Evolutionary conservation across 306 rosid genomes (phyloP).

Genomic region (Senna tora): DNA sequence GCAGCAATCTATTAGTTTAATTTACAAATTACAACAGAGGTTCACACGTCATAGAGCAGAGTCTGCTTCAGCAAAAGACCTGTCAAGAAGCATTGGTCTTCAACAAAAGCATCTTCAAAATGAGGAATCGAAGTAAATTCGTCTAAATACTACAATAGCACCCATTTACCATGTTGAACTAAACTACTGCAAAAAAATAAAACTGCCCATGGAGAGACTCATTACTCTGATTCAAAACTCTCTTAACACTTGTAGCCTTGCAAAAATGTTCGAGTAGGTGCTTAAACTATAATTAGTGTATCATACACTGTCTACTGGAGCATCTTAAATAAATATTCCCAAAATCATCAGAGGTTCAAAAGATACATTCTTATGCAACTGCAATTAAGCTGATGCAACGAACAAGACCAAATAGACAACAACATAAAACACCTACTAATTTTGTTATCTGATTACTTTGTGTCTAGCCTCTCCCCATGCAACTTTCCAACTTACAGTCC

Average conservation of each 20-base stretch:
- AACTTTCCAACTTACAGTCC: constrained; percentile 8
- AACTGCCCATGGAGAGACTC: neutral
- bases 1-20: neutral
- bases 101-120: neutral
- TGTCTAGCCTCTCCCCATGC: constrained; percentile 1
- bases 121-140: neutral
- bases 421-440: neutral
- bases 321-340: constrained; percentile 1
- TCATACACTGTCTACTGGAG: neutral
- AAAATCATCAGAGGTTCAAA: constrained; percentile 2
- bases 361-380: neutral
- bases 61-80: neutral
- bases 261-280: neutral
- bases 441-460: neutral
- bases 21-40: neutral
- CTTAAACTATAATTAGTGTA: neutral
- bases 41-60: constrained; percentile 16
- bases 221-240: neutral
- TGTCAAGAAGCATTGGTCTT: neutral
- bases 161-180: constrained; percentile 11
- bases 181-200: neutral
- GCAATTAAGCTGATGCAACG: constrained; percentile 14
- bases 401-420: constrained; percentile 4
- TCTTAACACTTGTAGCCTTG: constrained; percentile 1
- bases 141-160: neutral